Conservation (phyloP, 495 filamentous ascomycete genomes). For the Talaromyces wortmannii region DNA sequence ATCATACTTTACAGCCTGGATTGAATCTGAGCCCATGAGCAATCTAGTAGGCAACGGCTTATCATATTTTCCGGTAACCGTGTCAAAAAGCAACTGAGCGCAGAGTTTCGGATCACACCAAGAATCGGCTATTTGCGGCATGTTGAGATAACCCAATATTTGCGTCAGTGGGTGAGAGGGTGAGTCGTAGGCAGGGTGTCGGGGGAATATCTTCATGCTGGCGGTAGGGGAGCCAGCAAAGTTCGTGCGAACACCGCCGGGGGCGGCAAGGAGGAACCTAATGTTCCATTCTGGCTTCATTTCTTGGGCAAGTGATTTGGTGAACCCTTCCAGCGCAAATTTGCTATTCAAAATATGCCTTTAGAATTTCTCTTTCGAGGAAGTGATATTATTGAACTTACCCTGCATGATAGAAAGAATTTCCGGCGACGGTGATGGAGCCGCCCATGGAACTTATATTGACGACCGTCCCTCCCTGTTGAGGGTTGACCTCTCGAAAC, state of each 20-base stretch:
- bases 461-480: slow-evolving; percentile 45
- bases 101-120: slow-evolving; percentile 19
- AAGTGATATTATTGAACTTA: not conserved
- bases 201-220: slow-evolving; percentile 5
- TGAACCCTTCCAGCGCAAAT: slow-evolving; percentile 50
- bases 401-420: slow-evolving; percentile 47
- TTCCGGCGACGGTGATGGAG: slow-evolving; percentile 20
- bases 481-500: slow-evolving; percentile 26
- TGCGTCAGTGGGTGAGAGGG: slow-evolving; percentile 8
- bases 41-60: slow-evolving; percentile 13
- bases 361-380: not conserved
- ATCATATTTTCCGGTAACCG: slow-evolving; percentile 7
- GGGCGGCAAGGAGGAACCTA: slow-evolving; percentile 13
- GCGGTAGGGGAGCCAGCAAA: slow-evolving; percentile 6
- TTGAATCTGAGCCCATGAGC: slow-evolving; percentile 15
- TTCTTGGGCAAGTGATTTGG: slow-evolving; percentile 44
- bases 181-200: slow-evolving; percentile 17
- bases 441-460: slow-evolving; percentile 50
- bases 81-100: slow-evolving; percentile 13
- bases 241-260: slow-evolving; percentile 18
- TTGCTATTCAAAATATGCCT: slow-evolving; percentile 18
- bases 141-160: slow-evolving; percentile 10
- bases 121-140: slow-evolving; percentile 5
- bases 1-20: slow-evolving; percentile 10
- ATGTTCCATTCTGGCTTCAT: slow-evolving; percentile 42